Evolutionary conservation across 2,329 filamentous ascomycete genomes (phyloP).

Genomic region (Chalaropsis ovoidea): DNA sequence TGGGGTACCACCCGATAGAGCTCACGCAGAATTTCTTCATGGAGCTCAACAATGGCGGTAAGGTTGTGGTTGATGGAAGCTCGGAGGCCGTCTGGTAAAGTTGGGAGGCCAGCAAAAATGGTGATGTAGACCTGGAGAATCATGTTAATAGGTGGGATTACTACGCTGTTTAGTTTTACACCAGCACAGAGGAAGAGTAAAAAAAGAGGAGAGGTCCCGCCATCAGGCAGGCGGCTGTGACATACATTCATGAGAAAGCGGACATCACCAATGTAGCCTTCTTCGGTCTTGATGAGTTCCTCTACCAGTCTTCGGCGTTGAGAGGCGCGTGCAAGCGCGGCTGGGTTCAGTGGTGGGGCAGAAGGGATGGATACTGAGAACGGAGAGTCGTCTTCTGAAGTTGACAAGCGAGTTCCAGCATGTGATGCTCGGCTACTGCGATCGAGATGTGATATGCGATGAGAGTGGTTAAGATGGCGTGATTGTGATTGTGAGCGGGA

Average conservation of each 20-base stretch:
- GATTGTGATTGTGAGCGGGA: conserved; percentile 13
- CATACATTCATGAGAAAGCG: conserved; percentile 76
- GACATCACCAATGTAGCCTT: conserved; percentile 77
- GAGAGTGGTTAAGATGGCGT: background rate
- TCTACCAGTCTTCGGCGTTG: conserved; percentile 72
- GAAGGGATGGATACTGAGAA: conserved; percentile 32
- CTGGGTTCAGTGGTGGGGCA: conserved; percentile 44
- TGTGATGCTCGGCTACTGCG: conserved; percentile 54
- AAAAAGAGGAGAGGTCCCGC: background rate
- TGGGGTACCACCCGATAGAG: conserved; percentile 62
- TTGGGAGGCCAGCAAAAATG: conserved; percentile 60
- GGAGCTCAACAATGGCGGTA: conserved; percentile 67
- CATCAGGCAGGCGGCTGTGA: conserved; percentile 10
- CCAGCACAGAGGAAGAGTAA: background rate
- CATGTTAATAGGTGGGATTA: conserved; percentile 13
- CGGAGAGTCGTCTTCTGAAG: conserved; percentile 51
- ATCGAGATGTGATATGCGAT: conserved; percentile 45
- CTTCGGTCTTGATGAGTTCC: conserved; percentile 77
- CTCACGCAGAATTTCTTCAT: conserved; percentile 68
- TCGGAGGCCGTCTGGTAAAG: conserved; percentile 52
- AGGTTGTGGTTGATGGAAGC: conserved; percentile 70
- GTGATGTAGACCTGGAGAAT: conserved; percentile 58
- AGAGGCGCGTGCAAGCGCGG: conserved; percentile 58
- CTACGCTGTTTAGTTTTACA: conserved; percentile 15
- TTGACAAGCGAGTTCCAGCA: conserved; percentile 39